Conservation (phyloP, 2,329 filamentous ascomycete genomes). For the Seiridium unicorne region DNA sequence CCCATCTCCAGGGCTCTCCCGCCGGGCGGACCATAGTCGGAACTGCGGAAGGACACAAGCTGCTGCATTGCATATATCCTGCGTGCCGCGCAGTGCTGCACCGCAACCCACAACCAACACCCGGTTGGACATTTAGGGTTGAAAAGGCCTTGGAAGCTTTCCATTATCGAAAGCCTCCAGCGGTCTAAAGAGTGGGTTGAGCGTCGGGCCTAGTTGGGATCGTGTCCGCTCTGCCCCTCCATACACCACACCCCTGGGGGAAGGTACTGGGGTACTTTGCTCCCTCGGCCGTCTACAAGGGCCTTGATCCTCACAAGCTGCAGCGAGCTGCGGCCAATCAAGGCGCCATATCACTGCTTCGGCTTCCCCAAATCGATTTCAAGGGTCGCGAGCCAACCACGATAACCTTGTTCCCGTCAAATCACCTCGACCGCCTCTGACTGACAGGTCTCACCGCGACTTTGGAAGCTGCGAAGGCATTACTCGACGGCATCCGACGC, state of each 20-base stretch:
- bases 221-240: not conserved
- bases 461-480: not conserved
- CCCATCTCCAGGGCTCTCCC: not conserved
- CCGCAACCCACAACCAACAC: not conserved
- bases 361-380: conserved; percentile 11
- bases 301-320: conserved; percentile 1
- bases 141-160: not conserved
- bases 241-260: not conserved
- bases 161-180: not conserved
- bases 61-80: not conserved
- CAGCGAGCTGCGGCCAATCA: conserved; percentile 9
- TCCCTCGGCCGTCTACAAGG: not conserved
- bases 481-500: not conserved
- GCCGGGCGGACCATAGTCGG: not conserved
- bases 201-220: not conserved
- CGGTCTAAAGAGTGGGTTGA: not conserved
- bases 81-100: not conserved
- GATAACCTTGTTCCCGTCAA: not conserved
- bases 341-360: not conserved
- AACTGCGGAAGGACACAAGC: not conserved
- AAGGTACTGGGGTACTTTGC: not conserved
- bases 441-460: conserved; percentile 6
- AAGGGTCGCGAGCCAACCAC: conserved; percentile 6
- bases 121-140: not conserved
- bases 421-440: conserved; percentile 5